Evolutionary conservation across 139 green algal genomes (phyloP).

Genomic region (Picochlorum sp.): DNA sequence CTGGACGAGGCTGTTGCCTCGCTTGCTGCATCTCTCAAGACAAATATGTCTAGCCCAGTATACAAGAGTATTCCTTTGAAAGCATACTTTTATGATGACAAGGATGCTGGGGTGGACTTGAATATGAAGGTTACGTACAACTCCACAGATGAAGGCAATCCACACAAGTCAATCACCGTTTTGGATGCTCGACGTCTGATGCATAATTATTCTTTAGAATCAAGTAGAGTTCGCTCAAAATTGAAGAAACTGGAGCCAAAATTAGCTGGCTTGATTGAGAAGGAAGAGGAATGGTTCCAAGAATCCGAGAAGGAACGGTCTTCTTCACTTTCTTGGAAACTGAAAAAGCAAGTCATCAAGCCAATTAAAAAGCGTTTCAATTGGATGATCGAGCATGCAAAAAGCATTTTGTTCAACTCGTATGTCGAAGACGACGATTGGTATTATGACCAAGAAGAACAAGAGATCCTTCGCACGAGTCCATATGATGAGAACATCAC

Average conservation of each 20-base stretch:
- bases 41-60: neutral
- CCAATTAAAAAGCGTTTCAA: neutral
- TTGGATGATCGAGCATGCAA: neutral
- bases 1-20: constrained; percentile 47
- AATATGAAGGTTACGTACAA: constrained; percentile 5
- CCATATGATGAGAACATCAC: constrained; percentile 20
- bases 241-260: constrained; percentile 5
- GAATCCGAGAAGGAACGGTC: neutral
- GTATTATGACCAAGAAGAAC: constrained; percentile 4
- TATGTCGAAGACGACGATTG: neutral
- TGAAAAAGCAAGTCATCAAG: neutral
- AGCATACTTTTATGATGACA: constrained; percentile 11
- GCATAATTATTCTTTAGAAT: neutral
- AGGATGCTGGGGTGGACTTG: neutral
- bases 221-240: neutral
- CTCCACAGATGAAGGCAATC: neutral
- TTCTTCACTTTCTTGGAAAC: no score
- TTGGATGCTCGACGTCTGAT: neutral
- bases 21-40: constrained; percentile 34
- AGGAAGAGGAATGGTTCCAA: constrained; percentile 23
- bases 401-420: neutral
- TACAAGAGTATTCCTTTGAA: neutral
- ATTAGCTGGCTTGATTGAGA: constrained; percentile 13
- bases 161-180: constrained; percentile 2
- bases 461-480: constrained; percentile 9